Base-by-base conservation (phyloP, 306 rosid genomes). In the Geum urbanum region DNA sequence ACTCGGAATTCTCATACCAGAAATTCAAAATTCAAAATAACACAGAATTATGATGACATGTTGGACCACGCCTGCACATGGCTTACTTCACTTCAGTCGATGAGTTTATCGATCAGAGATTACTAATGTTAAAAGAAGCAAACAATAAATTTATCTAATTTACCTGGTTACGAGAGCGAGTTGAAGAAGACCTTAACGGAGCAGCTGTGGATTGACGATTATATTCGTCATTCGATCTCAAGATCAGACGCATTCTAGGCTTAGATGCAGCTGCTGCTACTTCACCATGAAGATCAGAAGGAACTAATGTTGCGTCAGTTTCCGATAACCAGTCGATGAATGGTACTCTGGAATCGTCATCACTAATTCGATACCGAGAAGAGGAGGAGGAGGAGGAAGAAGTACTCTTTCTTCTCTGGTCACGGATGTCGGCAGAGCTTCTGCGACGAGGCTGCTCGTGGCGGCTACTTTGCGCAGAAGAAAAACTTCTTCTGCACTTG, bases 141-240 rank as follows among this genome's bases (percentile, higher is more conserved):
- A 16, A 32, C 32, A 41, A 12, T 20, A 57, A 57, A 27, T 18
- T 7, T 57, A 57, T 24, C 63, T 57, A 58, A 58, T 52, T 52
- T 45, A 88, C 97, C 97, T 91, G 91, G 41, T 91, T 81, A 48
- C 66, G 75, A 67, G 85, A 76, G 39, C 70, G 77, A 72, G 81
- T 57, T 0, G 87, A 80, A 72, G 87, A 76, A 66, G 90, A 70
- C 67, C 48, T 84, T n/a, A 75, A 72, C 39, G 10, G 47, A 47
- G 71, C 37, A 47, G 71, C 37, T 52, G 67, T 9, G 18, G 43
- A 13, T 6, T 16, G 61, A 56, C 46, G 65, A 60, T 18, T 22
- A 72, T 58, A 49, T 2, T 70, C 65, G 8, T 59, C 69, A 12
- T 81, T 75, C 27, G 65, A 32, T 57, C 58, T 79, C 43, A 44